phyloP scores from a whole-genome alignment of 2,329 filamentous ascomycete genomes.

The Cylindrodendrum hubeiense region DNA sequence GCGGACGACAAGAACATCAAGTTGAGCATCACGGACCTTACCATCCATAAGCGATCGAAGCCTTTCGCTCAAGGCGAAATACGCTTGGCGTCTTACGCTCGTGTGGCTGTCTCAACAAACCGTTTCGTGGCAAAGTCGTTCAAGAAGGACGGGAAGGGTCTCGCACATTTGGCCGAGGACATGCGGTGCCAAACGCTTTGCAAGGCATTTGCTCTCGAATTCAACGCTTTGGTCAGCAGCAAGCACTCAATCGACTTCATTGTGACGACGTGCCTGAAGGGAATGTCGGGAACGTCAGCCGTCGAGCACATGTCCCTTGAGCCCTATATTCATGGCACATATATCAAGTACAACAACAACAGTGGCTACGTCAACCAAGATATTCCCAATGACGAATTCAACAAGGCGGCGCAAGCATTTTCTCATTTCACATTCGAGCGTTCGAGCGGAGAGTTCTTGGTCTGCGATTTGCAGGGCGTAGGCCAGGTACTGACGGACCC shows the following conservation, averaged over 20 bases:
- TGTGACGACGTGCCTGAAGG: slow-evolving; percentile 48
- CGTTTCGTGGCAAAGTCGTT: slow-evolving; percentile 53
- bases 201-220: slow-evolving; percentile 56
- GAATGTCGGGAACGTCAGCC: slow-evolving; percentile 14
- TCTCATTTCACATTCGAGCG: slow-evolving; percentile 58
- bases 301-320: slow-evolving; percentile 49
- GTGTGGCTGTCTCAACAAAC: slow-evolving; percentile 42
- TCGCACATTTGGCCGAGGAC: slow-evolving; percentile 51
- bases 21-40: slow-evolving; percentile 49
- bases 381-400: slow-evolving; percentile 35
- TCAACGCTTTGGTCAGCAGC: slow-evolving; percentile 47
- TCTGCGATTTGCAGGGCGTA: slow-evolving; percentile 54
- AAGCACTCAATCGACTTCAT: slow-evolving; percentile 46
- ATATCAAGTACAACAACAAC: no score
- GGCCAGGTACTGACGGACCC: slow-evolving; percentile 52
- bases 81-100: slow-evolving; percentile 52
- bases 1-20: slow-evolving; percentile 50
- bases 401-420: slow-evolving; percentile 53
- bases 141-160: slow-evolving; percentile 30
- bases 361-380: slow-evolving; percentile 42
- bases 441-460: slow-evolving; percentile 50
- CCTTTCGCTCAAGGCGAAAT: slow-evolving; percentile 45
- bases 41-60: slow-evolving; percentile 43
- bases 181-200: slow-evolving; percentile 55
- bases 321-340: slow-evolving; percentile 48